A percentile compares a stretch with the other conserved stretches of the same genome.
Conservation (phyloP, 2,329 filamentous ascomycete genomes). For the Colletotrichum horii region DNA sequence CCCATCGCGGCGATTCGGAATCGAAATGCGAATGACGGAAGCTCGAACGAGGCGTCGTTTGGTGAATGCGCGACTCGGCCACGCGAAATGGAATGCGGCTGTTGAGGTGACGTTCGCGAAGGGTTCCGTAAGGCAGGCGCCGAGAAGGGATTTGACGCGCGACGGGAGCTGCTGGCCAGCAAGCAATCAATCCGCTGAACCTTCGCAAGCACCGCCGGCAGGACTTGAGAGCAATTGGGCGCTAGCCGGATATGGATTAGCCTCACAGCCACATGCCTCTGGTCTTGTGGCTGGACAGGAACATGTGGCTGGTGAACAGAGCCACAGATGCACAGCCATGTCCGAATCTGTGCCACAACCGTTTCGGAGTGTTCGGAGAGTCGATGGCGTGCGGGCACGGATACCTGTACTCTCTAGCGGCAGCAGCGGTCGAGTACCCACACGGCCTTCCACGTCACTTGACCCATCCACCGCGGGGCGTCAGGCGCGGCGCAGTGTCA, state of each 20-base stretch:
- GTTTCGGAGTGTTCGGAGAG: background rate
- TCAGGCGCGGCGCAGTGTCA: background rate
- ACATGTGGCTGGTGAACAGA: background rate
- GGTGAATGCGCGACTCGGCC: background rate
- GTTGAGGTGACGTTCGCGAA: background rate
- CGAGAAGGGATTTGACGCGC: slow-evolving; percentile 21
- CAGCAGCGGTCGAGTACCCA: background rate
- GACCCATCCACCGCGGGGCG: background rate
- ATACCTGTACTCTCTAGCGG: no score
- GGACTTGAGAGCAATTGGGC: background rate
- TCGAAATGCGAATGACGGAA: no score
- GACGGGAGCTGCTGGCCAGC: background rate
- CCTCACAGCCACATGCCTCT: accelerated
- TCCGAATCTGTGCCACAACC: background rate
- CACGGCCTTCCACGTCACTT: background rate
- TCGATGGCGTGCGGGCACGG: background rate
- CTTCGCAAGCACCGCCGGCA: background rate
- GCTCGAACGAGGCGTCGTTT: background rate
- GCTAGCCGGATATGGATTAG: background rate
- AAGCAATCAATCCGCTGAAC: slow-evolving; percentile 10
- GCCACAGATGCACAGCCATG: background rate
- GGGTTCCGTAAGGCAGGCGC: background rate
- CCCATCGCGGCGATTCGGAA: slow-evolving; percentile 60
- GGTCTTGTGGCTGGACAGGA: background rate
- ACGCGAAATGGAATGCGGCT: background rate